These are phyloP conservation scores for Penicillium sp. DNA, from an alignment of 2,329 filamentous ascomycete genomes.

Conservation along the genomic window DNA sequence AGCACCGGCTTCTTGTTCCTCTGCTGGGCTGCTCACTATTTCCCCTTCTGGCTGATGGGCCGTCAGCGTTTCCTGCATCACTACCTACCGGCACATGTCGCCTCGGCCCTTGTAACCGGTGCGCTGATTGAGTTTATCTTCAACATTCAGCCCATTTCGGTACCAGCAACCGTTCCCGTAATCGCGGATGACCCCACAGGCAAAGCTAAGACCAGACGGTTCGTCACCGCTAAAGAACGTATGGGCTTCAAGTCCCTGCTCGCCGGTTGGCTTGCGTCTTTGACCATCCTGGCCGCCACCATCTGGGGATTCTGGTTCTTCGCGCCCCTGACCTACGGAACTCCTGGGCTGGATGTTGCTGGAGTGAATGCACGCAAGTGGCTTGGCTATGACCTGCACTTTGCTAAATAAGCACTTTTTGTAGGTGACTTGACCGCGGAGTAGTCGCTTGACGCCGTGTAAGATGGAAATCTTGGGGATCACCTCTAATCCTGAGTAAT, in stretches of 20 bases:
- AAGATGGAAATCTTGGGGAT: not conserved
- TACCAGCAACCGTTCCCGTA: conserved; percentile 52
- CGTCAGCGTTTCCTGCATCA: conserved; percentile 98
- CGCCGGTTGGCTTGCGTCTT: conserved; percentile 77
- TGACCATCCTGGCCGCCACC: conserved; percentile 69
- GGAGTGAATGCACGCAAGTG: conserved; percentile 86
- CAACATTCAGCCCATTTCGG: conserved; percentile 73
- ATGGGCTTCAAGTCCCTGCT: conserved; percentile 78
- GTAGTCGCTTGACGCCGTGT: conserved; percentile 5
- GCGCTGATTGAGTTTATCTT: conserved; percentile 95
- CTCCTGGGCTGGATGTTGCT: conserved; percentile 80
- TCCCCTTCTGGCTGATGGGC: conserved; percentile 98
- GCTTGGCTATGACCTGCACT: conserved; percentile 96
- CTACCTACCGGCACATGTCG: conserved; percentile 92
- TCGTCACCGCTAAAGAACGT: conserved; percentile 79
- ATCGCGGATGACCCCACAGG: conserved; percentile 46
- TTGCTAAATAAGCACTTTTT: conserved; percentile 76
- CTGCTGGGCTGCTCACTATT: conserved; percentile 95
- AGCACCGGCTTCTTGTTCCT: conserved; percentile 99
- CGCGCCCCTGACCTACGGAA: conserved; percentile 92
- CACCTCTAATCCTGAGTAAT: not conserved
- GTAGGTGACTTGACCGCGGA: not conserved
- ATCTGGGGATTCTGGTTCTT: conserved; percentile 90
- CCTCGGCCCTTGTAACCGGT: conserved; percentile 86
- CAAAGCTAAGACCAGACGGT: conserved; percentile 54